phyloP scores from a whole-genome alignment of 2,329 filamentous ascomycete species.

The Colletotrichum brevisporum region DNA sequence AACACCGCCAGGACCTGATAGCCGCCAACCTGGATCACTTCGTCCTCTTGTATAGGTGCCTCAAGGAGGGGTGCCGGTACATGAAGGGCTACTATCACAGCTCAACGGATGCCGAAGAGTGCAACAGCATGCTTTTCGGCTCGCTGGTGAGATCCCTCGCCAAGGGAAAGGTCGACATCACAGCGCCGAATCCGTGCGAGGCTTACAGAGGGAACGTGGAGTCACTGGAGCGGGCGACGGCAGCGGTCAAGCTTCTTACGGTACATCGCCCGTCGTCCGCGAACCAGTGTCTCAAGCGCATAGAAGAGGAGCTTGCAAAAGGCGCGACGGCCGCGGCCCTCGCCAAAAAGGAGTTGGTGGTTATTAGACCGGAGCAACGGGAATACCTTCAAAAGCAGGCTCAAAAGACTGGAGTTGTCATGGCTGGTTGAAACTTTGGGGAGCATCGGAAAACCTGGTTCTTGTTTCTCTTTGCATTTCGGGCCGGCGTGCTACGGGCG shows the following conservation, averaged over 20 bases:
- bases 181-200: constrained; percentile 29
- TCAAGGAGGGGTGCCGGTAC: constrained; percentile 37
- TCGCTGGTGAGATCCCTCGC: constrained; percentile 29
- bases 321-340: constrained; percentile 14
- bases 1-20: constrained; percentile 22
- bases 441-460: not conserved
- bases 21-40: constrained; percentile 32
- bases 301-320: constrained; percentile 35
- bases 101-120: constrained; percentile 36
- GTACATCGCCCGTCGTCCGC: constrained; percentile 33
- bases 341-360: constrained; percentile 15
- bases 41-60: constrained; percentile 34
- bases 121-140: constrained; percentile 39
- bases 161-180: constrained; percentile 36
- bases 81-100: constrained; percentile 40
- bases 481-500: constrained; percentile 16
- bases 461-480: not conserved
- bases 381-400: constrained; percentile 27
- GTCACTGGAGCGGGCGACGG: constrained; percentile 22
- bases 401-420: constrained; percentile 31
- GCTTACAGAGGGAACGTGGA: constrained; percentile 25
- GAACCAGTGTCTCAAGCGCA: constrained; percentile 35
- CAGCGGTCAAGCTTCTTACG: constrained; percentile 35
- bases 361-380: constrained; percentile 27
- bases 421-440: constrained; percentile 12